Evolutionary conservation across 1,284 basidiomycete species (phyloP), one percentile per base, ranked within the genome.

Genomic region (Butyriboletus appendiculatus): DNA sequence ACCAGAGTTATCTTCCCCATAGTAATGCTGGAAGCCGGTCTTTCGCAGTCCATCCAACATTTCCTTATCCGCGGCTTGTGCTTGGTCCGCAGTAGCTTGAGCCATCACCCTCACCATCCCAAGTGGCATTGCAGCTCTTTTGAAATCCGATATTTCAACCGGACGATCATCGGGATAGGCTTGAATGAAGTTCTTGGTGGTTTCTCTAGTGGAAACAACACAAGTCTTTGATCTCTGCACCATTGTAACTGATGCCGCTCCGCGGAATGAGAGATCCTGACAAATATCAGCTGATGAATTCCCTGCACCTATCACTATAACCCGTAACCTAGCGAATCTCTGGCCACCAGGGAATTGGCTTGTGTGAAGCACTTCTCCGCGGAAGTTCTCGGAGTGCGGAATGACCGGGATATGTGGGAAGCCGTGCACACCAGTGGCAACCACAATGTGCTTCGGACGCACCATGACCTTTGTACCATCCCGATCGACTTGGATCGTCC

Each of bases 201-300:
- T 35, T 39, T 34, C 41, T 12, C 38, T 55, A 5, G 26, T 26
- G 1, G 53, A 55, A 16, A 55, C 22, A 20, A 55, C 53, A 41
- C 52, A 55, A 20, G 53, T 55, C 8, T 48, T 56, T 5, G 53
- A 55, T 37, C 53, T 55, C 44, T 55, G 53, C 5, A 55, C 22
- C 52, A 55, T 54, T 7, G 52, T 54, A 5, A 54, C 52, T 8
- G 53, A 55, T 20, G 53, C 32, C 1, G 53, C 53, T 22, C 53
- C 53, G 11, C 53, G 53, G 43, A 55, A 48, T 33, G 38, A 40
- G 14, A 55, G 53, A 20, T 55, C 53, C 20, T 55, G 53, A 37
- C 53, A 55, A 16, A 55, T 55, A n/a, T 54, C 52, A 22, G 52
- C 52, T 3, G 53, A 55, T 11, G 53, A 55, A 26, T 55, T 55